Percentiles rank a stretch among this genome's conserved stretches.
Evolutionary conservation across 768 basidiomycete genomes (phyloP).

Genomic region (Boletus pseudopeckii): DNA sequence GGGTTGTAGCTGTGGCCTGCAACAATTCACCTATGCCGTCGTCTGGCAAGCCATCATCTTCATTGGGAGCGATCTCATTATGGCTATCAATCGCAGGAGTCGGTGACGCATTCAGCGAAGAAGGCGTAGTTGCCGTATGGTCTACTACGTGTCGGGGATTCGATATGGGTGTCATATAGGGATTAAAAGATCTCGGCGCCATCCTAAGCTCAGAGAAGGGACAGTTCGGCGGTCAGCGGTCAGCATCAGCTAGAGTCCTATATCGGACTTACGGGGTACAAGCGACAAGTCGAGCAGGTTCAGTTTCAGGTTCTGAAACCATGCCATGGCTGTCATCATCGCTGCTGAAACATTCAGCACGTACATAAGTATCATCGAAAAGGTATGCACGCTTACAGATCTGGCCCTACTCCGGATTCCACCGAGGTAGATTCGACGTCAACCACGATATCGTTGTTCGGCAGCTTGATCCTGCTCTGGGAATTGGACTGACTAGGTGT

Average conservation of each 20-base stretch:
- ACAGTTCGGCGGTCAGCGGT: neutral
- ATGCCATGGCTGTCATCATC: neutral
- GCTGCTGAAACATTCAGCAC: neutral
- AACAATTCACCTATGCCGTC: slow-evolving; percentile 6
- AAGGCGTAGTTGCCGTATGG: neutral
- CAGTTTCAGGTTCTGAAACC: neutral
- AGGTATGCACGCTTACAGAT: slow-evolving; percentile 8
- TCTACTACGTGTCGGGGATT: slow-evolving; percentile 13
- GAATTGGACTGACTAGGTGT: neutral
- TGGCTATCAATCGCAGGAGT: neutral
- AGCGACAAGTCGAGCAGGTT: neutral
- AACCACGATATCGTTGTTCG: neutral
- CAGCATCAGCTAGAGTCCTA: neutral
- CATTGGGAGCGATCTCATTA: neutral
- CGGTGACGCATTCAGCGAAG: slow-evolving; percentile 2
- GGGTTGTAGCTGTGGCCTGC: slow-evolving; percentile 16
- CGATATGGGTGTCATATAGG: slow-evolving; percentile 27
- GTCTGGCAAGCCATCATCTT: neutral
- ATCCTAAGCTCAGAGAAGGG: slow-evolving; percentile 2
- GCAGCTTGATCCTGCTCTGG: neutral
- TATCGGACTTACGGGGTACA: slow-evolving; percentile 21
- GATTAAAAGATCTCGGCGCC: slow-evolving; percentile 18
- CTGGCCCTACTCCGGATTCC: neutral
- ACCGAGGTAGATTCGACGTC: neutral
- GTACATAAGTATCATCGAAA: neutral